Evolutionary conservation across 768 basidiomycete species (phyloP).

Genomic region (Russula dissimulans): DNA sequence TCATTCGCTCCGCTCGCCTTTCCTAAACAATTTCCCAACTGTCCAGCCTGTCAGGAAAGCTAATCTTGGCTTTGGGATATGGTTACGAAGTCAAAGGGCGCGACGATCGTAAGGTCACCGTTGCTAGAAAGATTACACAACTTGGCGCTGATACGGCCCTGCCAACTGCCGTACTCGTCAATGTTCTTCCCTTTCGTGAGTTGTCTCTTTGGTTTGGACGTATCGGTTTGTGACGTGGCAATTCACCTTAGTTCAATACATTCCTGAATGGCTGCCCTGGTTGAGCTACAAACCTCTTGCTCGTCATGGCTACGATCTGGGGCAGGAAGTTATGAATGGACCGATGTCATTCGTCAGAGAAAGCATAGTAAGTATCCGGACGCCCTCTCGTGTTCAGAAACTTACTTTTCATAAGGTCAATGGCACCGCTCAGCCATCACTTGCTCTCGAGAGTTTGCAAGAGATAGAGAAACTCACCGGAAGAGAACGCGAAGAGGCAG

Average conservation of each 20-base stretch:
- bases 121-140: not conserved
- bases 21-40: not conserved
- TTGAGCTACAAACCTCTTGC: constrained; percentile 5
- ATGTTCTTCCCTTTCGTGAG: constrained; percentile 1
- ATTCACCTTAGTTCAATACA: not conserved
- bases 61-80: not conserved
- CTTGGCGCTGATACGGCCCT: not conserved
- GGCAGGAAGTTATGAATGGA: not conserved
- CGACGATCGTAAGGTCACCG: not conserved
- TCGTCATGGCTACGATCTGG: not conserved
- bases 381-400: not conserved
- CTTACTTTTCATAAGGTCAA: not conserved
- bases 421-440: constrained; percentile 3
- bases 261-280: constrained; percentile 10
- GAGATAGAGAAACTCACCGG: not conserved
- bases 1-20: not conserved
- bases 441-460: not conserved
- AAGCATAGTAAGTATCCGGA: not conserved
- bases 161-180: constrained; percentile 1
- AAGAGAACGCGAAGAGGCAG: not conserved
- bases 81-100: constrained; percentile 2
- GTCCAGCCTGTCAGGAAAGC: not conserved
- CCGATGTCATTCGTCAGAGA: constrained; percentile 3
- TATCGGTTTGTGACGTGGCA: not conserved
- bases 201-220: not conserved